Evolutionary conservation across 352 stramenopile species (phyloP).

Genomic region (Globisporangium apiculatum): DNA sequence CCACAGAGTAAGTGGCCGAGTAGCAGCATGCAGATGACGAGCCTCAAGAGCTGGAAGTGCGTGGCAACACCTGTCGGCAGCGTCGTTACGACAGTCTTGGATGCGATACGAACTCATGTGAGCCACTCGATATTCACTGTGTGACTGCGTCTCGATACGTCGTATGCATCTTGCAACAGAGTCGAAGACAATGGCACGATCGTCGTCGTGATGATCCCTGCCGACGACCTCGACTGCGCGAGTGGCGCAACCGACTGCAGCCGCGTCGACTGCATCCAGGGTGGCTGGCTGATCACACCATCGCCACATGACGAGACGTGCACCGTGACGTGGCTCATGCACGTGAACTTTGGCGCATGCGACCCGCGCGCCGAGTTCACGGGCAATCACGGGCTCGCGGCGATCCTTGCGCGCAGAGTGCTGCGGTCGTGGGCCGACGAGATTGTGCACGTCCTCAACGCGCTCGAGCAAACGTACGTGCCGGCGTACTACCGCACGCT

Average conservation of each 20-base stretch:
- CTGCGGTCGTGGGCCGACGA: conserved; percentile 51
- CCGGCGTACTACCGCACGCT: conserved; percentile 43
- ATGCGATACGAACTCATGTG: too few species aligned
- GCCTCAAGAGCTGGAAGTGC: conserved; percentile 62
- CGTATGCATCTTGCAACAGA: conserved; percentile 18
- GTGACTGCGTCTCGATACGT: too few species aligned
- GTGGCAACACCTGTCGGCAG: background rate
- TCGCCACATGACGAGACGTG: conserved; percentile 53
- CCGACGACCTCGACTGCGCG: conserved; percentile 27
- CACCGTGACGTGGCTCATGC: conserved; percentile 73
- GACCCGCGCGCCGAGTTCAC: conserved; percentile 48
- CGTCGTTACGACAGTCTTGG: too few species aligned
- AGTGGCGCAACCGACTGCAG: conserved; percentile 5
- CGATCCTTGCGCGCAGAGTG: conserved; percentile 26
- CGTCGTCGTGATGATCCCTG: conserved; percentile 59
- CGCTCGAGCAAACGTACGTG: conserved; percentile 42
- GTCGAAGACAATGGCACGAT: conserved; percentile 64
- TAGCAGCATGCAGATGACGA: conserved; percentile 43
- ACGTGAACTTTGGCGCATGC: conserved; percentile 67
- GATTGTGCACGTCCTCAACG: conserved; percentile 30
- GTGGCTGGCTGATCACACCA: conserved; percentile 58
- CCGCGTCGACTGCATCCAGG: conserved; percentile 59
- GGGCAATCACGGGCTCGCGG: conserved; percentile 23
- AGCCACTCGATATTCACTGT: too few species aligned
- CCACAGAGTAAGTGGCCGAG: conserved; percentile 22